A percentile compares a stretch with the other conserved stretches of the same genome.
phyloP scores from a whole-genome alignment of 768 basidiomycete genomes.

The Phlegmacium glaucopus region DNA sequence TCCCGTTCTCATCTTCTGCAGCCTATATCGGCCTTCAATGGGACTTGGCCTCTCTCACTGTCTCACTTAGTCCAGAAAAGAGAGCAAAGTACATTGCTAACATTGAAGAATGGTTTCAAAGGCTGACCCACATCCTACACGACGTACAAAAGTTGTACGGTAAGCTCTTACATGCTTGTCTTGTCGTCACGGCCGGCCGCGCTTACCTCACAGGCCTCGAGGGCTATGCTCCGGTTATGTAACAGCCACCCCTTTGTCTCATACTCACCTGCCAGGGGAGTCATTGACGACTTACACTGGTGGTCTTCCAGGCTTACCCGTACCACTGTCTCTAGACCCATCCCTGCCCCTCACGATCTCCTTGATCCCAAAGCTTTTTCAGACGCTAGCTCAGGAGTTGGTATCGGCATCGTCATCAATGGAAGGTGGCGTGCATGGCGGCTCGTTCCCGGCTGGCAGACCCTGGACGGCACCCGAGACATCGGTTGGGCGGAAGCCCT shows the following conservation, averaged over 20 bases:
- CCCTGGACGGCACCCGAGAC: conserved; percentile 22
- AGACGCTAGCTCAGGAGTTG: conserved; percentile 29
- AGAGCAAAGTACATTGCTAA: conserved; percentile 15
- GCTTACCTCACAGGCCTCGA: conserved; percentile 37
- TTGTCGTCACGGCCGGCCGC: too few relatives aligned
- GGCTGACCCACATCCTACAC: conserved; percentile 19
- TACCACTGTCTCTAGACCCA: conserved; percentile 19
- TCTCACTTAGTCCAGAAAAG: not conserved
- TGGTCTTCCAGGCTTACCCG: not conserved
- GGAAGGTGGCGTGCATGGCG: conserved; percentile 26
- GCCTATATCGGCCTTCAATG: conserved; percentile 13
- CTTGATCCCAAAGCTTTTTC: conserved; percentile 29
- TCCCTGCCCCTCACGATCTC: conserved; percentile 18
- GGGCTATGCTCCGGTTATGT: not conserved
- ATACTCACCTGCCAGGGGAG: not conserved
- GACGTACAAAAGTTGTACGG: conserved; percentile 32
- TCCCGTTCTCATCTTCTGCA: conserved; percentile 5
- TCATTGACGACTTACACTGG: not conserved
- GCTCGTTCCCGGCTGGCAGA: conserved; percentile 20
- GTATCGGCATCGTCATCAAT: conserved; percentile 23
- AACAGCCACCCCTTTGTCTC: not conserved
- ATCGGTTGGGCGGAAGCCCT: conserved; percentile 44
- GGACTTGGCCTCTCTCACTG: conserved; percentile 3
- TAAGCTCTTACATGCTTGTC: conserved; percentile 29
- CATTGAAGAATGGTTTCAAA: conserved; percentile 17